These are phyloP conservation scores for Botrytis elliptica DNA, from an alignment of 2,329 filamentous ascomycete species.

Conservation along the genomic window DNA sequence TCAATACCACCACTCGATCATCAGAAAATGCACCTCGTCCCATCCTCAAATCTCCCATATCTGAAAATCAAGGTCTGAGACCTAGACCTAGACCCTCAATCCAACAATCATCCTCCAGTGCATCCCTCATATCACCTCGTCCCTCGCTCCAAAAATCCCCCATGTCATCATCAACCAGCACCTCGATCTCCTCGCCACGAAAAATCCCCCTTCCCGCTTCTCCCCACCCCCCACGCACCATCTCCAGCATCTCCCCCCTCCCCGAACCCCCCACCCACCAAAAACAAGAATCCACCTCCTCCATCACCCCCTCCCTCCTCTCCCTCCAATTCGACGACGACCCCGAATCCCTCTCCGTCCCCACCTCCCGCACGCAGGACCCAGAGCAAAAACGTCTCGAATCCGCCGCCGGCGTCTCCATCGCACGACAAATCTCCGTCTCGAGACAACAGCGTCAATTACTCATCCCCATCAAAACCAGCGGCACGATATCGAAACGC, in stretches of 20 bases:
- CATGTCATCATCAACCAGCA: background rate
- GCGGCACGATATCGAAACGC: background rate
- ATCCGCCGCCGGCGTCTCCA: slow-evolving; percentile 62
- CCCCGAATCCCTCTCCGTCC: background rate
- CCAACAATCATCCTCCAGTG: background rate
- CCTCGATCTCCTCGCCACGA: background rate
- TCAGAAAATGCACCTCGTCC: background rate
- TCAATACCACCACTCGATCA: slow-evolving; percentile 11
- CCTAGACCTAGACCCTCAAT: background rate
- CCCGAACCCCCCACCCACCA: background rate
- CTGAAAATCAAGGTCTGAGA: background rate
- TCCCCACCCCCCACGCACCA: slow-evolving; percentile 9
- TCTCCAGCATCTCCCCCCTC: background rate
- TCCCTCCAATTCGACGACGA: slow-evolving; percentile 1
- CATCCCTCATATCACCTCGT: background rate
- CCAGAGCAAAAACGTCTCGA: slow-evolving; percentile 45
- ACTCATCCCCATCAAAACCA: slow-evolving; percentile 48
- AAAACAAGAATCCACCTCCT: slow-evolving; percentile 16
- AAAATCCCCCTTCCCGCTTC: background rate
- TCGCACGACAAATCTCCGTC: slow-evolving; percentile 66
- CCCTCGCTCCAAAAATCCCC: slow-evolving; percentile 10
- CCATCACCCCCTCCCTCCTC: background rate
- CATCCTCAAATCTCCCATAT: slow-evolving; percentile 9
- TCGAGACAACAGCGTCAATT: slow-evolving; percentile 61
- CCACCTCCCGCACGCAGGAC: background rate